A percentile compares a stretch with the other conserved stretches of the same genome.
Conservation (phyloP, 1,284 basidiomycete genomes). For the Fistulinella cinereoalba region DNA sequence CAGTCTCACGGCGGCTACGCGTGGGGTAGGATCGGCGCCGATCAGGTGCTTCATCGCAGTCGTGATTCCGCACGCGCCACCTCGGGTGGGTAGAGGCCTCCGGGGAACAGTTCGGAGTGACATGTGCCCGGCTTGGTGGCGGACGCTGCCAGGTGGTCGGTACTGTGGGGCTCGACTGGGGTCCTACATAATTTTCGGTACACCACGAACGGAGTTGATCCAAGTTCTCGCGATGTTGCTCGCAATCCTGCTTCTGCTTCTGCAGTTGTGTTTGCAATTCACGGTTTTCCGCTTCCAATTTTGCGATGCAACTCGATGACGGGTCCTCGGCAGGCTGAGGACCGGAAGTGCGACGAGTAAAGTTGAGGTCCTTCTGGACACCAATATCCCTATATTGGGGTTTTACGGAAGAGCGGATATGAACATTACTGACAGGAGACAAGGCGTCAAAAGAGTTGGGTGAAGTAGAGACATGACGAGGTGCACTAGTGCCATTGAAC, state of each 20-base stretch:
- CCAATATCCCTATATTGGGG: slow-evolving; percentile 22
- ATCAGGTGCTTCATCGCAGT: too few relatives aligned
- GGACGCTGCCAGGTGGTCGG: too few relatives aligned
- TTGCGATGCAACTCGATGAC: slow-evolving; percentile 15
- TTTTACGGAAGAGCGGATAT: slow-evolving; percentile 3
- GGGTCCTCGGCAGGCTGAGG: slow-evolving; percentile 4
- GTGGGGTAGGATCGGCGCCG: too few relatives aligned
- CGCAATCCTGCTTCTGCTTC: slow-evolving; percentile 6
- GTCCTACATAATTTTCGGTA: too few relatives aligned
- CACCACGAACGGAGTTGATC: slow-evolving; percentile 18
- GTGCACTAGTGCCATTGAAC: slow-evolving; percentile 17
- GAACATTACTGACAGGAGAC: background rate
- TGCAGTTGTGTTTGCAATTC: slow-evolving; percentile 12
- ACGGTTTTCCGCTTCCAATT: slow-evolving; percentile 20
- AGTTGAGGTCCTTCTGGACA: slow-evolving; percentile 25
- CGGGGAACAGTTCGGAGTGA: background rate
- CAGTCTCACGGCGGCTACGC: too few relatives aligned
- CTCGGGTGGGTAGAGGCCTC: slow-evolving; percentile 16
- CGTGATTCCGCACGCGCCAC: slow-evolving; percentile 22
- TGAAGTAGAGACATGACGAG: slow-evolving; percentile 7
- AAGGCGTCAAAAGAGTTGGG: slow-evolving; percentile 1
- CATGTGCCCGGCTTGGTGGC: too few relatives aligned
- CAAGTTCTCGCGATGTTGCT: slow-evolving; percentile 10
- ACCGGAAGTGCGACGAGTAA: slow-evolving; percentile 13
- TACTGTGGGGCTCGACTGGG: too few relatives aligned